Evolutionary conservation across 2,329 filamentous ascomycete species (phyloP).

Genomic region (Phaeosphaeriaceae sp.): DNA sequence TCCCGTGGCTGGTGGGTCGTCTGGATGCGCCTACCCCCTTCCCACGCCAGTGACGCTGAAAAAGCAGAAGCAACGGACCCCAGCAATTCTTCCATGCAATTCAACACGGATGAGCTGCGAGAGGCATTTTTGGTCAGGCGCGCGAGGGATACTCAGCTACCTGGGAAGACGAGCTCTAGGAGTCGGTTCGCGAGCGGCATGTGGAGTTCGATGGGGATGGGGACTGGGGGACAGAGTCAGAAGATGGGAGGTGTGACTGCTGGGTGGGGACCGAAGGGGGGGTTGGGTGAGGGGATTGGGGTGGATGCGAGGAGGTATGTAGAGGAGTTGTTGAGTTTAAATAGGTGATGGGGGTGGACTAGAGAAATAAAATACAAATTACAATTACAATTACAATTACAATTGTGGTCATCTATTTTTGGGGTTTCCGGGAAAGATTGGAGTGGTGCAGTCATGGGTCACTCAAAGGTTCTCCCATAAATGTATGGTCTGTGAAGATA

Average conservation of each 20-base stretch:
- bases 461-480: too few relatives aligned
- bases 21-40: slow-evolving; percentile 62
- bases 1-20: slow-evolving; percentile 71
- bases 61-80: slow-evolving; percentile 5
- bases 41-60: slow-evolving; percentile 15
- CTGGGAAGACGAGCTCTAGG: slow-evolving; percentile 23
- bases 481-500: too few relatives aligned
- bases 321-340: slow-evolving; percentile 72
- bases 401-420: too few relatives aligned
- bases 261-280: slow-evolving; percentile 62
- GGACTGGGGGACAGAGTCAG: slow-evolving; percentile 24
- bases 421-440: too few relatives aligned
- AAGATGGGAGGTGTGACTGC: slow-evolving; percentile 48
- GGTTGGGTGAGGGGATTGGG: slow-evolving; percentile 74
- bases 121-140: slow-evolving; percentile 53
- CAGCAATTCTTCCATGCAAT: slow-evolving; percentile 20
- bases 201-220: slow-evolving; percentile 37
- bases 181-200: slow-evolving; percentile 41
- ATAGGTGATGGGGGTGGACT: slow-evolving; percentile 37
- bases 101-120: slow-evolving; percentile 41
- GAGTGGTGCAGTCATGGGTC: too few relatives aligned
- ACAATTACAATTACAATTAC: too few relatives aligned
- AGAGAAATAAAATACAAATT: too few relatives aligned
- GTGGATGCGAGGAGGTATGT: slow-evolving; percentile 78
- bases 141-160: slow-evolving; percentile 41